Percentiles rank a stretch among this genome's conserved stretches.
phyloP scores from a whole-genome alignment of 2,329 filamentous ascomycete genomes.

The Talaromyces sp. region DNA sequence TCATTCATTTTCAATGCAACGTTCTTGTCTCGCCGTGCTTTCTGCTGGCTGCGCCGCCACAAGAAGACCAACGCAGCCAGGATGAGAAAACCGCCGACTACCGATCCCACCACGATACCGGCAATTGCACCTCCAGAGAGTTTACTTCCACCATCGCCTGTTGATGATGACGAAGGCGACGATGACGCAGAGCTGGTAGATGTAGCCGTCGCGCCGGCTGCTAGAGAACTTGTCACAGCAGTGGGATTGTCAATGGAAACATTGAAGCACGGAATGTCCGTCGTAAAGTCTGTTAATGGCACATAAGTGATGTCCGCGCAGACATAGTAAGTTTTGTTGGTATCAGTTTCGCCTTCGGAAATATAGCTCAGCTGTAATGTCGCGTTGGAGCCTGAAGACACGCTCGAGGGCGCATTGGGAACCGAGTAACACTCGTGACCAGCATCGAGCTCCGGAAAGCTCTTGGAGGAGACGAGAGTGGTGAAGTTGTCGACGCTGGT shows the following conservation, averaged over 20 bases:
- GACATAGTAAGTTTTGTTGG: conserved; percentile 43
- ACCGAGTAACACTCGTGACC: conserved; percentile 45
- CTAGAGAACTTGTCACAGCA: conserved; percentile 20
- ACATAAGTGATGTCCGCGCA: conserved; percentile 47
- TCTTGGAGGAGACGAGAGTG: conserved; percentile 25
- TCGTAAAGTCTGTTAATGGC: conserved; percentile 34
- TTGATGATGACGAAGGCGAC: background rate
- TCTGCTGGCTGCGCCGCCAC: background rate
- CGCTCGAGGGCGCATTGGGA: conserved; percentile 28
- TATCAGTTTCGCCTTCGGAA: conserved; percentile 37
- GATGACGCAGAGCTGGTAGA: conserved; percentile 19
- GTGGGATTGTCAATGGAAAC: conserved; percentile 31
- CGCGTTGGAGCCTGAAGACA: conserved; percentile 38
- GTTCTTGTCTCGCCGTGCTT: background rate
- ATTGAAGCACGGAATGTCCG: conserved; percentile 45
- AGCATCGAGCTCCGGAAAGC: conserved; percentile 36
- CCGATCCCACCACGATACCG: conserved; percentile 34
- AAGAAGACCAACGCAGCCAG: conserved; percentile 15
- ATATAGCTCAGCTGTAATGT: conserved; percentile 45
- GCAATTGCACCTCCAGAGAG: conserved; percentile 41
- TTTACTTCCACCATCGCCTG: conserved; percentile 17
- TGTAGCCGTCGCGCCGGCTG: conserved; percentile 19
- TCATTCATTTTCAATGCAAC: conserved; percentile 2
- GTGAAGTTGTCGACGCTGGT: conserved; percentile 37
- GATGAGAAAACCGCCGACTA: conserved; percentile 18